phyloP scores from a whole-genome alignment of 495 filamentous ascomycete genomes.

The Aspergillus diversus region DNA sequence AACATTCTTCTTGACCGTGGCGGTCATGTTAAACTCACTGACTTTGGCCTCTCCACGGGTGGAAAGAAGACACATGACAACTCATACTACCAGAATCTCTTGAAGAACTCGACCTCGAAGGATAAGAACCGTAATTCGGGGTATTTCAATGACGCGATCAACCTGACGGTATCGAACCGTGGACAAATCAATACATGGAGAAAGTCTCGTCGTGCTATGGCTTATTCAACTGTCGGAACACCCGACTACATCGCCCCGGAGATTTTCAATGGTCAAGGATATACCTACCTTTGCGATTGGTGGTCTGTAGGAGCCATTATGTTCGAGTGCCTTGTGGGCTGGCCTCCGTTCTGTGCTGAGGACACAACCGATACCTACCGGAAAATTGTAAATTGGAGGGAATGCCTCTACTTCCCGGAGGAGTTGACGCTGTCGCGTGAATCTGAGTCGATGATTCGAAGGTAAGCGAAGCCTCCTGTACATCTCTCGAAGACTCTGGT shows the following conservation, averaged over 20 bases:
- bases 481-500: background rate
- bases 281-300: slow-evolving; percentile 97
- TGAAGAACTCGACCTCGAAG: slow-evolving; percentile 77
- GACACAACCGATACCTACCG: slow-evolving; percentile 97
- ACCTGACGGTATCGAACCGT: slow-evolving; percentile 96
- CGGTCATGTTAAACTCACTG: slow-evolving; percentile 97
- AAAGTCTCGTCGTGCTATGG: slow-evolving; percentile 91
- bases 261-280: slow-evolving; percentile 95
- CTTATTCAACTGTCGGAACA: slow-evolving; percentile 97
- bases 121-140: slow-evolving; percentile 80
- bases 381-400: slow-evolving; percentile 98
- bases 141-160: slow-evolving; percentile 91
- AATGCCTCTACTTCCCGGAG: slow-evolving; percentile 94
- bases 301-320: slow-evolving; percentile 99
- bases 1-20: slow-evolving; percentile 95
- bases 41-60: slow-evolving; percentile 97
- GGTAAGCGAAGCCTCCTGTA: slow-evolving; percentile 49
- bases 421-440: slow-evolving; percentile 86
- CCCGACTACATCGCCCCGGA: slow-evolving; percentile 99
- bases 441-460: slow-evolving; percentile 85
- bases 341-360: slow-evolving; percentile 98
- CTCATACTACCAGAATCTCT: slow-evolving; percentile 96
- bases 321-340: slow-evolving; percentile 98
- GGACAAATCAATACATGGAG: slow-evolving; percentile 98
- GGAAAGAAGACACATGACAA: slow-evolving; percentile 98